phyloP scores from a whole-genome alignment of 75 land plant species.

The Adiantum capillusveneris region DNA sequence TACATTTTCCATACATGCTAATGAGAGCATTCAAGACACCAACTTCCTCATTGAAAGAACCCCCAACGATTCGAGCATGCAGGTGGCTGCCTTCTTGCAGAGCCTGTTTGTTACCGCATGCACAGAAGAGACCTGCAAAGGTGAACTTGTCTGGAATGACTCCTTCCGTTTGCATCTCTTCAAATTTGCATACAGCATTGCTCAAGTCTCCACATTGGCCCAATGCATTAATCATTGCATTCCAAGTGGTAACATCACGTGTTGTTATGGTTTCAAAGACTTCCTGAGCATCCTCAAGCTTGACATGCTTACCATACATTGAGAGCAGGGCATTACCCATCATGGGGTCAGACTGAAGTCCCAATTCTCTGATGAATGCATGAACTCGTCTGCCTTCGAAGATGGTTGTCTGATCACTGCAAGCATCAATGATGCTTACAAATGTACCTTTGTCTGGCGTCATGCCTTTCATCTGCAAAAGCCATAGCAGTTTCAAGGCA shows the following conservation, averaged over 20 bases:
- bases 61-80: slow-evolving; percentile 26
- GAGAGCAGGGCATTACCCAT: slow-evolving; percentile 8
- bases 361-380: not conserved
- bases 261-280: not conserved
- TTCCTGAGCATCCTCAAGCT: not conserved
- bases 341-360: not conserved
- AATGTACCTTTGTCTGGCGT: not conserved
- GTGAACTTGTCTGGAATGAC: slow-evolving; percentile 46
- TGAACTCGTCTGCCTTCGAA: not conserved
- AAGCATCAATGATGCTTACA: not conserved
- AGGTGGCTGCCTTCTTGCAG: slow-evolving; percentile 32
- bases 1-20: slow-evolving; percentile 51
- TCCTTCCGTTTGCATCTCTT: slow-evolving; percentile 23
- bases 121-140: slow-evolving; percentile 30
- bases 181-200: slow-evolving; percentile 30
- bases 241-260: slow-evolving; percentile 46
- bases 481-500: not conserved
- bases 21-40: slow-evolving; percentile 57
- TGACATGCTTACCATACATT: slow-evolving; percentile 2
- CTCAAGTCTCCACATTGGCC: slow-evolving; percentile 17
- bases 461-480: not conserved
- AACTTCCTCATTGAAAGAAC: slow-evolving; percentile 23
- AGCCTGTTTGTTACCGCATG: slow-evolving; percentile 27
- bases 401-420: not conserved
- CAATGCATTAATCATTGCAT: slow-evolving; percentile 23